Conservation (phyloP, 108 stramenopile genomes). For the Nitzschia sp. region DNA sequence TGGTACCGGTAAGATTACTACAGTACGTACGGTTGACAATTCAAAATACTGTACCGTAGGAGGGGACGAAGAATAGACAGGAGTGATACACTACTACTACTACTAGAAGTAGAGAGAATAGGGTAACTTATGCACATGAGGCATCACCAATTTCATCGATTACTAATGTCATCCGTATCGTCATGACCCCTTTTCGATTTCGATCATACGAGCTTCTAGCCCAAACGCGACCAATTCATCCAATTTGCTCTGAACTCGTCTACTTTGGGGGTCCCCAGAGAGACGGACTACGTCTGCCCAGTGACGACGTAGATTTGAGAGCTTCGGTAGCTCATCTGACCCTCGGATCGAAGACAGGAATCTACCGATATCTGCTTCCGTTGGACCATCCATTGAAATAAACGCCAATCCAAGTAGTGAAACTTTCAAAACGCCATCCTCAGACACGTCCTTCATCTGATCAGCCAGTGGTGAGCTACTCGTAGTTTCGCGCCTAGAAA, state of each 20-base stretch:
- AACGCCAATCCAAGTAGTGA: conserved; percentile 17
- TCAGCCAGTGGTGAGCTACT: background rate
- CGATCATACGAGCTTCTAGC: conserved; percentile 7
- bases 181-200: conserved; percentile 2
- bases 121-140: too few species aligned
- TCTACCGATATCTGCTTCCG: conserved; percentile 17
- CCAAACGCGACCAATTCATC: conserved; percentile 30
- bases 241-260: conserved; percentile 18
- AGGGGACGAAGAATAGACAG: too few species aligned
- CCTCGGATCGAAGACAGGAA: conserved; percentile 22
- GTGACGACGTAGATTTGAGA: background rate
- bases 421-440: background rate
- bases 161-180: background rate
- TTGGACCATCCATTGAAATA: conserved; percentile 30
- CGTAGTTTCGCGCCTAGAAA: background rate
- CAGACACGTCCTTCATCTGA: background rate
- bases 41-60: too few species aligned
- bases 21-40: too few species aligned
- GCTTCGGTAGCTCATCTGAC: background rate
- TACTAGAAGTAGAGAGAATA: too few species aligned
- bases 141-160: too few species aligned
- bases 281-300: conserved; percentile 29
- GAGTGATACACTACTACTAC: too few species aligned
- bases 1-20: too few species aligned
- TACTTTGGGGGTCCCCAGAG: conserved; percentile 34